phyloP scores from a whole-genome alignment of 2,329 filamentous ascomycete species.

The Ambrosiella cleistominuta region DNA sequence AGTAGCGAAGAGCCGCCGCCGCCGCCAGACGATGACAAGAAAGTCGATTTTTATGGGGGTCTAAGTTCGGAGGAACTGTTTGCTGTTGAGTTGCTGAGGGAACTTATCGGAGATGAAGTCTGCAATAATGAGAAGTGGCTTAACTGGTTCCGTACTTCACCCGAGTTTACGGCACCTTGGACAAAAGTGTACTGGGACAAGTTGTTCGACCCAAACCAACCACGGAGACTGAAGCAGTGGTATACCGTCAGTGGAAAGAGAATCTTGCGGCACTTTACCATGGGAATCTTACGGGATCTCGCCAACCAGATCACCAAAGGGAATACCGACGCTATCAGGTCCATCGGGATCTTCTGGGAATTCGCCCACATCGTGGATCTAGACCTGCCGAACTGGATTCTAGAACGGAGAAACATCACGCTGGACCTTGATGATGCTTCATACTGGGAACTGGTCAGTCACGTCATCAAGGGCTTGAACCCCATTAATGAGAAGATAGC shows the following conservation, averaged over 20 bases:
- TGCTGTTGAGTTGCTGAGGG: not conserved
- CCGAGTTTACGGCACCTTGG: not conserved
- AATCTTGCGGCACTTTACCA: not conserved
- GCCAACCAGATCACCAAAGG: not conserved
- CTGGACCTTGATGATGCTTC: no score
- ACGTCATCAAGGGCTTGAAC: no score
- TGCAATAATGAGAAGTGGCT: not conserved
- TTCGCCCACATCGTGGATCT: no score
- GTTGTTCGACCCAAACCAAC: not conserved
- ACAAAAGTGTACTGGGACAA: not conserved
- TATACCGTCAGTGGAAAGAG: not conserved
- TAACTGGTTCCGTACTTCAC: not conserved
- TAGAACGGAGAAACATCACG: no score
- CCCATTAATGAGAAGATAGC: no score
- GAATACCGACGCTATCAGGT: not conserved
- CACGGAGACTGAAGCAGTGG: not conserved
- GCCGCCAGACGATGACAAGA: not conserved
- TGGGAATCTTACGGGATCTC: not conserved
- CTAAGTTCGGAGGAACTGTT: not conserved
- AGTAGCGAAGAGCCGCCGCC: no score
- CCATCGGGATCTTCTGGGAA: no score
- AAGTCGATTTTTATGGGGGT: not conserved
- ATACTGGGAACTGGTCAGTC: no score
- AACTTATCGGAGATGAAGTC: not conserved
- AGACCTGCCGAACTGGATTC: no score